Base-by-base conservation (phyloP, 2,329 filamentous ascomycete species). In the Chaetomium strumarium region DNA sequence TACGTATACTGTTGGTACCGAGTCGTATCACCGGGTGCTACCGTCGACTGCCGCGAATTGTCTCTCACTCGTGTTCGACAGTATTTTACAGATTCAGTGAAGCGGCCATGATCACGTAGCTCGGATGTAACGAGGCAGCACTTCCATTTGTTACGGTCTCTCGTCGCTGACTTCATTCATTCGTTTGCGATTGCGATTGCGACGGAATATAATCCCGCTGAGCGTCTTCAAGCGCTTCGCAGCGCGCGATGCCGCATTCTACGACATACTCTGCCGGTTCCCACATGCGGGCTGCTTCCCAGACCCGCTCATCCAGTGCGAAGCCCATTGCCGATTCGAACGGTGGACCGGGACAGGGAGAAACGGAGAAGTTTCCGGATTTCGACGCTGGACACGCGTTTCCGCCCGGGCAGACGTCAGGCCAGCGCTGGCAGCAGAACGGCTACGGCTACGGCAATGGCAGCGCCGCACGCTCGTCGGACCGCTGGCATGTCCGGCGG, bases 401-500 rank as follows among this genome's bases (percentile, higher is more conserved):
- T 30, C 33, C 48, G 49, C 58, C 61, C 46, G 60, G 55, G 12
- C 58, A 58, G 34, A 30, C 55, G 5, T 1, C 49, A 0, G 63
- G 56, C 43, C 61, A 62, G 17, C 58, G 58, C 46, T 64, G 60
- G 55, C 59, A 60, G 52, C 59, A 58, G 24, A 68, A 68, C 33
- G 64, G 65, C 37, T 37, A 42, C 43, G 40, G 52, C 60, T 34
- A 60, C 62, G 13, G 66, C 43, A 59, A 58, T 36, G 61, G 55
- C 49, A 46, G 67, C 19, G 66, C 55, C 17, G 49, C 49, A 24
- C 44, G 53, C 7, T 31, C 53, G 5, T 42, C 53, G 17, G 79
- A 84, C 58, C 73, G 77, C 60, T 88, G 85, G 85, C 78, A 81
- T 50, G 73, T 79, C 38, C 76, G 80, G 41, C 80, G 75, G 64